Base-by-base conservation (phyloP, 495 filamentous ascomycete genomes). In the Haplographium delicatum region DNA sequence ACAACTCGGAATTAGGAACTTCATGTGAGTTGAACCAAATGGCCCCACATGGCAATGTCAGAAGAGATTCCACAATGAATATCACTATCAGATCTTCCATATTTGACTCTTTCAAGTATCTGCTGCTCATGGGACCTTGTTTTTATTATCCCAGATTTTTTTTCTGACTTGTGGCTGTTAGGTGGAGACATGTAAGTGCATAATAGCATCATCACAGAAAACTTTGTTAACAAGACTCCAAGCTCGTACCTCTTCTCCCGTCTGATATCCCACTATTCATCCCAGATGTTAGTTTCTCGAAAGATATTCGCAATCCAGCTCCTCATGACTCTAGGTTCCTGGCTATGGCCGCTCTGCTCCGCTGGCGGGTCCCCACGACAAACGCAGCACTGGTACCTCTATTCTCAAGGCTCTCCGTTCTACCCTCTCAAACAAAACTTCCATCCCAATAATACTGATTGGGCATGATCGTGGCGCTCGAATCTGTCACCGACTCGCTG, bases 391-490 rank as follows among this genome's bases (percentile, higher is more conserved):
- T 28, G 73, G 71, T 9, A 51, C 45, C 5, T 58, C 67, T 24
- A 57, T 75, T 18, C 59, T 76, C 37, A 51, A 56, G 15, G 57
- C 64, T 1, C 60, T 72, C 2, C 35, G 33, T 13, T 53, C 54
- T 1, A 46, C 62, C 37, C 49, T 70, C 34, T 19, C 4, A 5
- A 25, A 28, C 38, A 46, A 16, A n/a, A 28, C 41, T 10, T 47
- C 57, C 15, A 56, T 57, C 27, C 47, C 47, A 1, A 34, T 66
- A 13, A 64, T 65, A 33, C 59, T 68, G 2, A 59, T 64, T 19
- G 74, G 74, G 11, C 72, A 78, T 51, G 74, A 73, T 45, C 71
- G 69, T 15, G 71, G 75, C 20, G 73, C 72, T 8, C 65, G 74
- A 28, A 65, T 79, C 44, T 57, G 59, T 22, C 73, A 77, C 44